Evolutionary conservation across 2,329 filamentous ascomycete genomes (phyloP).

Genomic region (Diplodia scrobiculata): DNA sequence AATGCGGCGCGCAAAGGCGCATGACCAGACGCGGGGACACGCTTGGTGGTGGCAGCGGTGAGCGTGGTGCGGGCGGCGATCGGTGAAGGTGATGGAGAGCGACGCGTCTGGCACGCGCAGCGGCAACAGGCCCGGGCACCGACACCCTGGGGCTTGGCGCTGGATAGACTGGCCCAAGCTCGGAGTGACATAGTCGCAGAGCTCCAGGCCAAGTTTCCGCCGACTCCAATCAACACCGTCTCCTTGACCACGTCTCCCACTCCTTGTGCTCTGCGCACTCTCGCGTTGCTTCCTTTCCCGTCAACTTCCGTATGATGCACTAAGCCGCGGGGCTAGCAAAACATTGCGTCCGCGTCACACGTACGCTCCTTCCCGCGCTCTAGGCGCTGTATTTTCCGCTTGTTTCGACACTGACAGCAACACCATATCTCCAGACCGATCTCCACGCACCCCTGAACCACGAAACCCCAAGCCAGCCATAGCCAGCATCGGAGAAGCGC

Average conservation of each 20-base stretch:
- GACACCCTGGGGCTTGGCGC: constrained; percentile 8
- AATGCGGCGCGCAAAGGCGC: constrained; percentile 17
- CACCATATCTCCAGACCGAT: constrained; percentile 14
- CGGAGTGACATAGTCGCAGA: constrained; percentile 10
- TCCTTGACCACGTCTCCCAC: constrained; percentile 16
- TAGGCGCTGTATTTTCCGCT: not conserved
- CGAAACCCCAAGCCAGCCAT: constrained; percentile 1
- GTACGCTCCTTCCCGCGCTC: not conserved
- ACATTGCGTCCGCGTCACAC: constrained; percentile 13
- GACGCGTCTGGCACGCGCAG: constrained; percentile 27
- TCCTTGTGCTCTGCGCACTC: not conserved
- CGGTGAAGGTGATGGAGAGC: constrained; percentile 22
- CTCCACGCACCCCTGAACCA: constrained; percentile 1
- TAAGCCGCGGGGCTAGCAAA: constrained; percentile 20
- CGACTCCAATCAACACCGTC: constrained; percentile 22
- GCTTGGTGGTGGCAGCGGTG: not conserved
- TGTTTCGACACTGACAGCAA: constrained; percentile 9
- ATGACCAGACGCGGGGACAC: constrained; percentile 17
- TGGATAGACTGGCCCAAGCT: constrained; percentile 6
- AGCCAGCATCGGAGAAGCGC: constrained; percentile 25
- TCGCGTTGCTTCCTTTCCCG: not conserved
- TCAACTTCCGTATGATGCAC: constrained; percentile 15
- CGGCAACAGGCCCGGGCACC: constrained; percentile 9
- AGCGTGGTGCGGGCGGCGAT: not conserved
- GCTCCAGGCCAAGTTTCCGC: constrained; percentile 21